Base-by-base conservation (phyloP, 2,329 filamentous ascomycete genomes). In the Albifimbria verrucaria region DNA sequence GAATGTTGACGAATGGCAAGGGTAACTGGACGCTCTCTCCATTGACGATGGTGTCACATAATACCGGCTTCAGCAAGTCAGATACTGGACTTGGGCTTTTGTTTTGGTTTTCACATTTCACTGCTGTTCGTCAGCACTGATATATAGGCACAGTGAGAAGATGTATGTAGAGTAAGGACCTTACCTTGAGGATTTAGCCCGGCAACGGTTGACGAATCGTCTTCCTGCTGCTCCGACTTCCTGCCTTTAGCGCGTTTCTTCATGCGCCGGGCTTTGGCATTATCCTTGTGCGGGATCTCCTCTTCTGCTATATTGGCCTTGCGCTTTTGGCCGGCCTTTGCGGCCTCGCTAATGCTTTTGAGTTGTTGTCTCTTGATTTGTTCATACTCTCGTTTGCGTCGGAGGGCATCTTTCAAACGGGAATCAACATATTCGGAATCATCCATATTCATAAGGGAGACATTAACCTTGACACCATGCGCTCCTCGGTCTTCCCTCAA, bases 1-100 rank as follows among this genome's bases (percentile, higher is more conserved):
- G 88, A 52, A 80, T 73, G 63, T 92, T 91, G 52, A 85, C 77
- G 62, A 96, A 96, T 0, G 92, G 90, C 0, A 92, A 61, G n/a
- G 60, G 58, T 1, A 81, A 39, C 4, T 59, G 64, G 2, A 71
- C 60, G 17, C 62, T 51, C 45, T 72, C 52, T 17, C 64, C 71
- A 7, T 77, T 69, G 2, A 79, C 70, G 25, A 69, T 70, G 18
- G 77, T 77, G 45, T 75, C 65, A 57, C 82, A 67, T 7, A 61
- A 58, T 1, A 67, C 53, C 2, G 69, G 68, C 28, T 74, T 62
- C 0, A 78, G 61, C 9, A 83, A 69, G 1, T 72, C 67, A 0
- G 68, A 61, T 10, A 82, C 56, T 1, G 62, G 54, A 20, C 65
- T 74, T 1, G 65, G 23, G 1, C 68, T 54, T 47, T 72, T 69